Conservation (phyloP, 352 stramenopile genomes). For the Saprolegnia parasitica region DNA sequence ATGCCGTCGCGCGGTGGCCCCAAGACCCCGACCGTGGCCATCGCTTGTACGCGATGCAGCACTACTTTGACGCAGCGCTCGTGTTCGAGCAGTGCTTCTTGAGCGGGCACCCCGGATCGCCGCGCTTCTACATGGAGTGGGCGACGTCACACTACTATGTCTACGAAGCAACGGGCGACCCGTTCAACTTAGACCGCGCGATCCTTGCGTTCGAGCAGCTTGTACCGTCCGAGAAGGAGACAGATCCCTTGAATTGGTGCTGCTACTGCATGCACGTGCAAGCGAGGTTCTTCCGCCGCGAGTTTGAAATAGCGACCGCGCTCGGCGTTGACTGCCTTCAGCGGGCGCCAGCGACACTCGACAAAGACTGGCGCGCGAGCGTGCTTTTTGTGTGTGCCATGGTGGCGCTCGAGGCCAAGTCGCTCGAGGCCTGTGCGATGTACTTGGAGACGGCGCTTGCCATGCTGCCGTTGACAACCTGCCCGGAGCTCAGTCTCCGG, state of each 20-base stretch:
- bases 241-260: not conserved
- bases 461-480: slow-evolving; percentile 9
- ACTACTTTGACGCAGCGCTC: slow-evolving; percentile 23
- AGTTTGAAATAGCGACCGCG: not conserved
- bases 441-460: slow-evolving; percentile 12
- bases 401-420: not conserved
- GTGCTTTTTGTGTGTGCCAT: slow-evolving; percentile 12
- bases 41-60: not conserved
- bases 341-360: not conserved
- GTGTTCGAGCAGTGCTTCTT: slow-evolving; percentile 25
- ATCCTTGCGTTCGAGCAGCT: slow-evolving; percentile 8
- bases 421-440: not conserved
- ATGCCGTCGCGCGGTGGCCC: slow-evolving; percentile 6
- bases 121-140: slow-evolving; percentile 4
- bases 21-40: slow-evolving; percentile 1
- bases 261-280: slow-evolving; percentile 18
- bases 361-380: slow-evolving; percentile 7
- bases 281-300: slow-evolving; percentile 11
- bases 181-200: slow-evolving; percentile 3
- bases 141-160: slow-evolving; percentile 14
- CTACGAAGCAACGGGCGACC: slow-evolving; percentile 22
- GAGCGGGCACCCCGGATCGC: not conserved
- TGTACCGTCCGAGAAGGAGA: not conserved
- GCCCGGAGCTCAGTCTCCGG: slow-evolving; percentile 11
- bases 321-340: not conserved